Evolutionary conservation across 1,284 basidiomycete genomes (phyloP), one percentile per base, ranked within the genome.

Genomic region (Malassezia brasiliensis): DNA sequence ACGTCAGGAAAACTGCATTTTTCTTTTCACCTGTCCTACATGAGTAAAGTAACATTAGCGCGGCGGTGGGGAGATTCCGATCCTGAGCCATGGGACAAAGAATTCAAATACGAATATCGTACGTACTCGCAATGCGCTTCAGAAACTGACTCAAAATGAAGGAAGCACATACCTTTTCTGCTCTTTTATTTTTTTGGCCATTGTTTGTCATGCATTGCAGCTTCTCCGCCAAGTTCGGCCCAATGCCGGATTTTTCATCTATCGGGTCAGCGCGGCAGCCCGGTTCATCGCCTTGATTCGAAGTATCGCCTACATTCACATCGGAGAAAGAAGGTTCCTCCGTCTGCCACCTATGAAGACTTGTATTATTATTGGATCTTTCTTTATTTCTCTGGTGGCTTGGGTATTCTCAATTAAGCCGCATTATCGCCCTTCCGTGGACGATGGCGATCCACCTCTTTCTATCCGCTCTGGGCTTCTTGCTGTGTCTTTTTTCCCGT

Each of bases 391-490:
- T 17, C 15, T 56, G 11, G 28, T 55, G 15, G 49, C 45, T 5
- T 68, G 63, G 65, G 36, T 53, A 1, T 63, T 72, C 20, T 50
- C 56, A 6, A 56, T 68, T 11, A 54, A 57, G 35, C 69, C 68
- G 0, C 65, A 65, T 39, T 72, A 72, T 30, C 60, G 51, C n/a
- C n/a, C n/a, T n/a, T n/a, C n/a, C n/a, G n/a, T n/a, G 68, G 59
- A 31, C 66, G 64, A 14, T 61, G 61, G n/a, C 64, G 66, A 3
- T 5, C 45, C 30, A 1, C 31, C 45, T 34, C 31, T 72, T 2
- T 63, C 67, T 1, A 42, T 72, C 8, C 65, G 70, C 4, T 50
- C 64, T 3, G 70, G 69, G 5, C 63, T 72, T 62, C 51, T 71
- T 47, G 64, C 67, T 5, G 46, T 62, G 10, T 67, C 64, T 3